Evolutionary conservation across 441 rosid genomes (phyloP), one percentile per base, ranked within the genome.

Genomic region (Populus hybrid): DNA sequence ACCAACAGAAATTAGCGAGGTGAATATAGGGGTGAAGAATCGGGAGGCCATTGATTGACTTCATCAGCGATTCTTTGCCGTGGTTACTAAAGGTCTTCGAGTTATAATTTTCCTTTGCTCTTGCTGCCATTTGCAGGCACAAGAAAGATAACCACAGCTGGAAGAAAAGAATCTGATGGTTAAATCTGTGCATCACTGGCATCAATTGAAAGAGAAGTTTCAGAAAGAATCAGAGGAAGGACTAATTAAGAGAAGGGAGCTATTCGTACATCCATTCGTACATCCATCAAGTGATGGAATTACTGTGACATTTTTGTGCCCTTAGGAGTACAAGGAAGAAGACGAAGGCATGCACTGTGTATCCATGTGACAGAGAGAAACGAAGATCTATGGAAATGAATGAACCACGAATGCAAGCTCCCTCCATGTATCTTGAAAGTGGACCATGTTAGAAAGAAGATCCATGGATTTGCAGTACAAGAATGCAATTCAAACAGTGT

Each of bases 1-100:
- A 0, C 90, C 91, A 50, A 83, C 28, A 66, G 85, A 85, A 77
- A 88, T 85, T 10, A 89, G 84, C 74, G 84, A 1, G 9, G 89
- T 80, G 80, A 91, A 87, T 38, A 82, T 10, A 50, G 70, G 57
- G 35, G 90, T 87, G 83, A 87, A 89, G 40, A 88, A 65, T 79
- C 83, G 72, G 72, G 5, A 4, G 34, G 34, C 34, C 34, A 32
- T 32, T 32, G 34, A 32, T 32, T 32, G 34, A 32, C 34, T 32
- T 32, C 34, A 32, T 32, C 34, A 32, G 34, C 34, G 34, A 32
- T 67, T 82, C 69, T 73, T 75, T 26, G 79, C 76, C 40, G 70
- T 84, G 69, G 66, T 59, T 21, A 64, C 16, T 30, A 21, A 6
- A 10, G 36, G 16, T 69, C 70, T 79, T 71, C 11, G 74, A 73